Evolutionary conservation across 2,329 filamentous ascomycete genomes (phyloP).

Genomic region (Chrysoporthe puriensis): DNA sequence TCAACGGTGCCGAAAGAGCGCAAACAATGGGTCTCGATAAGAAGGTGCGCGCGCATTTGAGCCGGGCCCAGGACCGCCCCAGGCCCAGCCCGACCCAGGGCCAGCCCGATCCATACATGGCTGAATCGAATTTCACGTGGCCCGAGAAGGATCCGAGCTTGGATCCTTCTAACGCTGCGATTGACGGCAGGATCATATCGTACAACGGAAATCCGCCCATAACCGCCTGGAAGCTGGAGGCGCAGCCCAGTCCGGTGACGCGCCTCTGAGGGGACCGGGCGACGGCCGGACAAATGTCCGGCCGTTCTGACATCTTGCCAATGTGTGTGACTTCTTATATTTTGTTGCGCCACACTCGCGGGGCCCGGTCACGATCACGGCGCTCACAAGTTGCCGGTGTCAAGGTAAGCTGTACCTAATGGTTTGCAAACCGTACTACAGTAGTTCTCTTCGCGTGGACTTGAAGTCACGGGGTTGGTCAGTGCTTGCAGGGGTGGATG

Average conservation of each 20-base stretch:
- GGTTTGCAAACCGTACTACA: not conserved
- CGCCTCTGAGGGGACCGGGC: not conserved
- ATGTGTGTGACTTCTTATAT: not conserved
- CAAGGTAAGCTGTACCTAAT: not conserved
- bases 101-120: not conserved
- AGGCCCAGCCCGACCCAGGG: not conserved
- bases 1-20: not conserved
- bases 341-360: not conserved
- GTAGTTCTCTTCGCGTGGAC: too few species aligned
- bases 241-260: not conserved
- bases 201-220: not conserved
- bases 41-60: not conserved
- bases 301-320: not conserved
- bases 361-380: too few species aligned
- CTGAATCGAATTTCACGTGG: not conserved
- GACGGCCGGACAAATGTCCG: not conserved
- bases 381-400: not conserved
- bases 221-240: not conserved
- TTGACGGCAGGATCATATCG: constrained; percentile 1
- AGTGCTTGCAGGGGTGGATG: too few species aligned
- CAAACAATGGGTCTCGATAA: not conserved
- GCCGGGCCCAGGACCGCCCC: not conserved
- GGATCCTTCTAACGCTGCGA: not conserved
- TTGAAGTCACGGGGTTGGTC: not conserved
- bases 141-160: constrained; percentile 14